A percentile compares a stretch with the other conserved stretches of the same genome.
Evolutionary conservation across 331 rosid species (phyloP).

Genomic region (Malus hybrid): DNA sequence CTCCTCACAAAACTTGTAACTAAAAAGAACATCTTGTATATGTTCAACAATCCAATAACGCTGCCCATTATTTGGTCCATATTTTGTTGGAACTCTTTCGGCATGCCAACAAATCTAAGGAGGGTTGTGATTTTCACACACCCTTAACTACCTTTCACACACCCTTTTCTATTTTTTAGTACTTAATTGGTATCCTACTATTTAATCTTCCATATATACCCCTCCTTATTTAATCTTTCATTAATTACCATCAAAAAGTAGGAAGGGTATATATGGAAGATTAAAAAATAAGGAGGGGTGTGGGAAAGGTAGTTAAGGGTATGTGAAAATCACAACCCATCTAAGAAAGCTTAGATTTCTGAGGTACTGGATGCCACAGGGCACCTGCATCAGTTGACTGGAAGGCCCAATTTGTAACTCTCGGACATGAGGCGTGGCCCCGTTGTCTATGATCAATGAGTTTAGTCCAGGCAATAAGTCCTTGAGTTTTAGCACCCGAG

Average conservation of each 20-base stretch:
- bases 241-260: too few species aligned
- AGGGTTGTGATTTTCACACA: too few species aligned
- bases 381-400: conserved; percentile 1
- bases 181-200: too few species aligned
- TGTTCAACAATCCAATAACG: background rate
- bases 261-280: too few species aligned
- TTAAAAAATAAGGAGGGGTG: too few species aligned
- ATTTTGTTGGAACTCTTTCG: background rate
- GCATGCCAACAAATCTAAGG: background rate
- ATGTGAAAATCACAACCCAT: too few species aligned
- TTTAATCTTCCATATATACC: too few species aligned
- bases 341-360: background rate
- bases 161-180: too few species aligned
- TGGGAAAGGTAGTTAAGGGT: too few species aligned
- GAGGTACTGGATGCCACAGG: background rate
- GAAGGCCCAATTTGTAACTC: background rate
- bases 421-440: background rate
- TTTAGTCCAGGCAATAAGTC: background rate
- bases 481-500: background rate
- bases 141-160: too few species aligned
- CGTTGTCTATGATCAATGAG: background rate
- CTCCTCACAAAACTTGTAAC: background rate
- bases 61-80: background rate
- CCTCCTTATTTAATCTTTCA: too few species aligned
- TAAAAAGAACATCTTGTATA: background rate